Conservation (phyloP, 805 yeast genomes). For the Lipomyces mesembrius region DNA sequence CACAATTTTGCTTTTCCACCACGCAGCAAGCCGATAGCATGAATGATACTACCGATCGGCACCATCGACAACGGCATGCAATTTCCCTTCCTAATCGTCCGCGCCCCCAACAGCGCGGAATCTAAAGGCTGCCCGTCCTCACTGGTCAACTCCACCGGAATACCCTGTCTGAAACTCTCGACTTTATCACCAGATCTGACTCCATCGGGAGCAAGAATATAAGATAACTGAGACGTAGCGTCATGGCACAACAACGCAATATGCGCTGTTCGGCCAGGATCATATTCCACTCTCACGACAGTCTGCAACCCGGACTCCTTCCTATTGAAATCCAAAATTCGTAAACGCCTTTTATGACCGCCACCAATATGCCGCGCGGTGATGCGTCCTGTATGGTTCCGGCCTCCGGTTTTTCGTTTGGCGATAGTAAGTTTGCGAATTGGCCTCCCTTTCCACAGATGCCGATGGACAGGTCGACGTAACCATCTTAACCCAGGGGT, state of each 20-base stretch:
- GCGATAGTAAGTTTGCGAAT: constrained; percentile 73
- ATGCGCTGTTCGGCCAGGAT: constrained; percentile 92
- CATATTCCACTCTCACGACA: constrained; percentile 89
- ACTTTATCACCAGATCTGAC: constrained; percentile 89
- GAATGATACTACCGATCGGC: constrained; percentile 91
- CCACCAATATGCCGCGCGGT: constrained; percentile 97
- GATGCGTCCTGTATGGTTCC: constrained; percentile 85
- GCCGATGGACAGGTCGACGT: constrained; percentile 83
- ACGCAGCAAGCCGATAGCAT: constrained; percentile 78
- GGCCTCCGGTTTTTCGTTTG: constrained; percentile 76
- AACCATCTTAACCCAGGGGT: constrained; percentile 57
- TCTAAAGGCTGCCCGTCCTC: constrained; percentile 82
- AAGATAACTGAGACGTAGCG: constrained; percentile 65
- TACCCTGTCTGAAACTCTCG: constrained; percentile 86
- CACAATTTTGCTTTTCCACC: constrained; percentile 86
- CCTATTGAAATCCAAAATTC: constrained; percentile 80
- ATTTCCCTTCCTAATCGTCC: constrained; percentile 90
- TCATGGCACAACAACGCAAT: constrained; percentile 79
- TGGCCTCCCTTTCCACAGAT: constrained; percentile 86
- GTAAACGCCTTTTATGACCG: constrained; percentile 86
- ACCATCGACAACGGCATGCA: constrained; percentile 91
- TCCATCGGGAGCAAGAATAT: constrained; percentile 90
- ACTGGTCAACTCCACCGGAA: constrained; percentile 70
- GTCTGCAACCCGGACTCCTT: constrained; percentile 68
- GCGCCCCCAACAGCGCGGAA: constrained; percentile 85